Conservation (phyloP, 805 yeast species). For the Schizosaccharomyces cryophilus region DNA sequence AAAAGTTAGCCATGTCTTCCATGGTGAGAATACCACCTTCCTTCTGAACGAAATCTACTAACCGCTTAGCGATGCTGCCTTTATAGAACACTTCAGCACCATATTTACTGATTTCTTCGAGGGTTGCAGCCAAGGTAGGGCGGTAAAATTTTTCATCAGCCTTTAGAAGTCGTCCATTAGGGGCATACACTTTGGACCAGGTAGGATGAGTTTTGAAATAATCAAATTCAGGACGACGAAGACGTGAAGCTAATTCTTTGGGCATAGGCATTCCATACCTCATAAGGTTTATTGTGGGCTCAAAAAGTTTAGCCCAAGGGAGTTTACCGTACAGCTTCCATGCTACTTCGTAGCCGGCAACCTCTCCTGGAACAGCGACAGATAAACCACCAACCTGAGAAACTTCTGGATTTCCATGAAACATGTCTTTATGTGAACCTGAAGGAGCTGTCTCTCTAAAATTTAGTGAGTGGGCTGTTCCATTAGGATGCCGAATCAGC, state of each 20-base stretch:
- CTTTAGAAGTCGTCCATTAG: slow-evolving; percentile 14
- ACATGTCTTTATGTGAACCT: slow-evolving; percentile 41
- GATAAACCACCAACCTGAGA: slow-evolving; percentile 71
- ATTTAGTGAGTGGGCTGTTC: slow-evolving; percentile 39
- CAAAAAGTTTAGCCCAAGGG: slow-evolving; percentile 45
- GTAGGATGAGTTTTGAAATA: slow-evolving; percentile 8
- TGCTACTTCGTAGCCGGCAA: slow-evolving; percentile 53
- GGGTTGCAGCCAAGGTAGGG: slow-evolving; percentile 37
- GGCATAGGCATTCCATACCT: slow-evolving; percentile 37
- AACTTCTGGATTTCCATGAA: slow-evolving; percentile 17
- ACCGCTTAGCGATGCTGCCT: slow-evolving; percentile 41
- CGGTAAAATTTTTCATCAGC: slow-evolving; percentile 40
- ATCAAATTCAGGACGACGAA: slow-evolving; percentile 17
- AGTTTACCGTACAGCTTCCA: slow-evolving; percentile 34
- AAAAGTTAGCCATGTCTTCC: slow-evolving; percentile 44
- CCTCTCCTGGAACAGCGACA: slow-evolving; percentile 73
- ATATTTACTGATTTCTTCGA: slow-evolving; percentile 42
- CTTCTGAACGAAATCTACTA: slow-evolving; percentile 25
- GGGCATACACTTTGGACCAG: slow-evolving; percentile 14
- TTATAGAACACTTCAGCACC: slow-evolving; percentile 68
- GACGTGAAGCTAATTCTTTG: slow-evolving; percentile 21
- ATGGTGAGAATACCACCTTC: slow-evolving; percentile 43
- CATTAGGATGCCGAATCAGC: slow-evolving; percentile 21
- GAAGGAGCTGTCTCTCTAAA: slow-evolving; percentile 77
- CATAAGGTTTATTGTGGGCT: slow-evolving; percentile 49